phyloP scores from a whole-genome alignment of 768 basidiomycete genomes.

The Hydnomerulius pinastri region DNA sequence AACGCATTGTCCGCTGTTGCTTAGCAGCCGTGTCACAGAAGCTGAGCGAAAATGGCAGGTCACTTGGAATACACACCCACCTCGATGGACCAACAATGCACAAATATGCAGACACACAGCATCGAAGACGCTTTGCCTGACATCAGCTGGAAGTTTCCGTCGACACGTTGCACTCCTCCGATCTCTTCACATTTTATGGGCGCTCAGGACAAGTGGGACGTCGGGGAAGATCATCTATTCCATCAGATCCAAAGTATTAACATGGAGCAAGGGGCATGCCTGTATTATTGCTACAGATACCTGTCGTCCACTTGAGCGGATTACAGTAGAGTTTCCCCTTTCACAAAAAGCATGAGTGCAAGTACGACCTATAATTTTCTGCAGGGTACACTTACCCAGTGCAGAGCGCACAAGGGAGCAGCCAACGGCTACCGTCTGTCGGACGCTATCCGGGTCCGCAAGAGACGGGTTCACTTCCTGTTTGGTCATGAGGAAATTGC shows the following conservation, averaged over 20 bases:
- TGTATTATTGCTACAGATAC: neutral
- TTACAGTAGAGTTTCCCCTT: slow-evolving; percentile 38
- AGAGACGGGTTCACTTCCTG: slow-evolving; percentile 98
- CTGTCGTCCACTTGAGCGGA: neutral
- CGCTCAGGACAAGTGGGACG: neutral
- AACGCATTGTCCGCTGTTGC: neutral
- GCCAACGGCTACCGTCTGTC: slow-evolving; percentile 88
- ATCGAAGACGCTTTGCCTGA: slow-evolving; percentile 8
- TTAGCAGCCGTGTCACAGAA: slow-evolving; percentile 3
- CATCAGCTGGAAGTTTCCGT: slow-evolving; percentile 2
- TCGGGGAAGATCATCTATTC: neutral
- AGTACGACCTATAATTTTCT: neutral
- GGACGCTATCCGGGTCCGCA: slow-evolving; percentile 68
- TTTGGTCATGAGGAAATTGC: slow-evolving; percentile 12
- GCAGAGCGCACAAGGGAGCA: slow-evolving; percentile 84
- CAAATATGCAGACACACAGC: slow-evolving; percentile 3
- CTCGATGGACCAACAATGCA: slow-evolving; percentile 7
- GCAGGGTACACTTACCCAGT: slow-evolving; percentile 56
- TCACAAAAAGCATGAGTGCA: slow-evolving; percentile 8
- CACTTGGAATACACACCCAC: slow-evolving; percentile 2
- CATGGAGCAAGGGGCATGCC: neutral
- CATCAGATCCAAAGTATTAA: slow-evolving; percentile 2
- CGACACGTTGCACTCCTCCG: neutral
- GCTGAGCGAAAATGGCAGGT: neutral
- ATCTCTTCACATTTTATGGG: neutral